phyloP scores from a whole-genome alignment of 495 filamentous ascomycete genomes.

The Aspergillus indologenus region DNA sequence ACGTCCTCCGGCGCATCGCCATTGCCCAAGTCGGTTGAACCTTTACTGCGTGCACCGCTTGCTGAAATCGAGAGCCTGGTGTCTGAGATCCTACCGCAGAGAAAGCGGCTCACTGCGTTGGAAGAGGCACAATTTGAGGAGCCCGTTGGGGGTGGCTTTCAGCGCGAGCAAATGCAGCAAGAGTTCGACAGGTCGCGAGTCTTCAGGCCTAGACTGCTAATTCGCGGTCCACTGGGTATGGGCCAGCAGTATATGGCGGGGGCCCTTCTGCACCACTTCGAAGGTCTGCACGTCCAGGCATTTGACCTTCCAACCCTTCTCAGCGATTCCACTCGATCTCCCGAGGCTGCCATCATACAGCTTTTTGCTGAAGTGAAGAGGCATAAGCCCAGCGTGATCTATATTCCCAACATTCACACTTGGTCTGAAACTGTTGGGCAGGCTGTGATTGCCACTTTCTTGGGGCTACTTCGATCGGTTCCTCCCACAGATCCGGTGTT shows the following conservation, averaged over 20 bases:
- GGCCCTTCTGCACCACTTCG: constrained; percentile 85
- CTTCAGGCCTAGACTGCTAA: constrained; percentile 81
- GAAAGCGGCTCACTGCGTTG: constrained; percentile 80
- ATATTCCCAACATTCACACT: constrained; percentile 80
- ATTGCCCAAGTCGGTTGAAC: constrained; percentile 73
- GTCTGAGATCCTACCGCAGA: constrained; percentile 76
- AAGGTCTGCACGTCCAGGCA: constrained; percentile 90
- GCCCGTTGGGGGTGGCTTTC: constrained; percentile 74
- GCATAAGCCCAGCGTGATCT: constrained; percentile 95
- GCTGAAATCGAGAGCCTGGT: constrained; percentile 60
- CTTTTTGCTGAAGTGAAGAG: constrained; percentile 88
- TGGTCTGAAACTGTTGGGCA: constrained; percentile 76
- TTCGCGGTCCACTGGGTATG: constrained; percentile 79
- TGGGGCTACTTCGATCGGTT: constrained; percentile 70
- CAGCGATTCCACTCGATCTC: constrained; percentile 65
- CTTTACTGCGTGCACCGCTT: constrained; percentile 72
- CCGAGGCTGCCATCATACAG: constrained; percentile 84
- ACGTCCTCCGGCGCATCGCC: constrained; percentile 76
- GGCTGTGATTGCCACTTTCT: constrained; percentile 71
- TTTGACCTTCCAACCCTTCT: constrained; percentile 86
- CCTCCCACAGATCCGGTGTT: constrained; percentile 85
- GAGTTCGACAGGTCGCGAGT: constrained; percentile 88
- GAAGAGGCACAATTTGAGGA: constrained; percentile 95
- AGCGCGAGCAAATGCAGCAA: constrained; percentile 78
- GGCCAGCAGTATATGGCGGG: constrained; percentile 87